phyloP scores from a whole-genome alignment of 1,284 basidiomycete genomes.

The Melampsora americana region DNA sequence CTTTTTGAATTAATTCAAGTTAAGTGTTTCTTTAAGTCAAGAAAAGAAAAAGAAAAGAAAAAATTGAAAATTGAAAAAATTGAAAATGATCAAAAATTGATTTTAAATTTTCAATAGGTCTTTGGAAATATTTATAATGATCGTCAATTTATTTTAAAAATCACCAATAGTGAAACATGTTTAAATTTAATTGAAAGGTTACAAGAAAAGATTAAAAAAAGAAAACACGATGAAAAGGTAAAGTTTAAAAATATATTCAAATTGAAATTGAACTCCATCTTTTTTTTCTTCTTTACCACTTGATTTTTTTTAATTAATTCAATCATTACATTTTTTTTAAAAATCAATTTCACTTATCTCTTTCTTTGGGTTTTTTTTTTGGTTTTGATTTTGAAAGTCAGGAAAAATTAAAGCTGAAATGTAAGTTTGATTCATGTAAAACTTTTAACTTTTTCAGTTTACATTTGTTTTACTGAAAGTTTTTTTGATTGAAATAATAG shows the following conservation, averaged over 20 bases:
- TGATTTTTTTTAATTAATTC: not conserved
- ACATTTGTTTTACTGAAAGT: not conserved
- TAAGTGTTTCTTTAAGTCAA: not conserved
- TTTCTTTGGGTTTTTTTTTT: not conserved
- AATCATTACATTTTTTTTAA: not conserved
- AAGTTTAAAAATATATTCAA: no score
- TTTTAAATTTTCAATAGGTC: no score
- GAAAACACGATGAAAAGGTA: slow-evolving; percentile 5
- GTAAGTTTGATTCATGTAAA: no score
- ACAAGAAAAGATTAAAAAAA: not conserved
- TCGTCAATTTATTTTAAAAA: not conserved
- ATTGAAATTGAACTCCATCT: no score
- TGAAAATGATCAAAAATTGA: no score
- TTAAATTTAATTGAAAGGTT: not conserved
- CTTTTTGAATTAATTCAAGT: not conserved
- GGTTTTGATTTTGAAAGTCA: not conserved
- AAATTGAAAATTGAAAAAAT: no score
- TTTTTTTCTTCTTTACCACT: not conserved
- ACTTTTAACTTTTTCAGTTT: no score
- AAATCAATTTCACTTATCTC: not conserved
- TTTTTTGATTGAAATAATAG: not conserved
- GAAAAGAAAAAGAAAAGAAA: no score
- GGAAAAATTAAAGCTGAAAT: not conserved
- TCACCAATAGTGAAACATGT: not conserved
- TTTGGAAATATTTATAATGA: not conserved